Conservation (phyloP, 2,329 filamentous ascomycete species). For the Cladosporium sp. region DNA sequence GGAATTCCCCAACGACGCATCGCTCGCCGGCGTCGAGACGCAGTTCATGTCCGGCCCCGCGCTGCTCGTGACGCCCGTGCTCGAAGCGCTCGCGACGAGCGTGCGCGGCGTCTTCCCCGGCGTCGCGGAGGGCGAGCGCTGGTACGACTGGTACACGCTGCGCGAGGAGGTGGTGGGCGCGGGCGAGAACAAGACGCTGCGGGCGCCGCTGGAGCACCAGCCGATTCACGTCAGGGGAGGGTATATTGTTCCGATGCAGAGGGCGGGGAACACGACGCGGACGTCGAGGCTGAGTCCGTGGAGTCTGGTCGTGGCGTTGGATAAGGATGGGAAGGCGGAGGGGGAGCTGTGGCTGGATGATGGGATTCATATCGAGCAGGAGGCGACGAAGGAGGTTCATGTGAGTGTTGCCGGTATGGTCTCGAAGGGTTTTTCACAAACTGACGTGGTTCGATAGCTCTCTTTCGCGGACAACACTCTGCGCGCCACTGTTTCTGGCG, state of each 20-base stretch:
- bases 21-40: constrained; percentile 21
- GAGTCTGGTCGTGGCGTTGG: constrained; percentile 22
- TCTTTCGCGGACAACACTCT: constrained; percentile 18
- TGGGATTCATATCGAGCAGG: constrained; percentile 20
- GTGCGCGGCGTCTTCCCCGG: constrained; percentile 25
- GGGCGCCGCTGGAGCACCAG: constrained; percentile 21
- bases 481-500: constrained; percentile 18
- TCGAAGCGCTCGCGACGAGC: constrained; percentile 18
- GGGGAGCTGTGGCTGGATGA: constrained; percentile 24
- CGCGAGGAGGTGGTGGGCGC: constrained; percentile 15
- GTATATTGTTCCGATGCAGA: constrained; percentile 21
- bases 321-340: constrained; percentile 17
- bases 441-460: constrained; percentile 13
- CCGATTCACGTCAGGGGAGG: constrained; percentile 21
- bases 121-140: constrained; percentile 18
- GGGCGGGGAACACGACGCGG: constrained; percentile 20
- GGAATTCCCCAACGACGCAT: constrained; percentile 23
- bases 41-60: constrained; percentile 25
- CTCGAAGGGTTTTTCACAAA: neutral
- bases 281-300: constrained; percentile 18
- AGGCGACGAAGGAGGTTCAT: constrained; percentile 21
- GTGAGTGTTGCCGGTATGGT: constrained; percentile 7
- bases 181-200: constrained; percentile 22
- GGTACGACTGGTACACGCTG: constrained; percentile 26
- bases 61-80: constrained; percentile 22